Percentiles rank a stretch among this genome's conserved stretches.
These are phyloP conservation scores for Anastatica hierochuntica DNA, from an alignment of 345 rosid species.

Conservation along the genomic window DNA sequence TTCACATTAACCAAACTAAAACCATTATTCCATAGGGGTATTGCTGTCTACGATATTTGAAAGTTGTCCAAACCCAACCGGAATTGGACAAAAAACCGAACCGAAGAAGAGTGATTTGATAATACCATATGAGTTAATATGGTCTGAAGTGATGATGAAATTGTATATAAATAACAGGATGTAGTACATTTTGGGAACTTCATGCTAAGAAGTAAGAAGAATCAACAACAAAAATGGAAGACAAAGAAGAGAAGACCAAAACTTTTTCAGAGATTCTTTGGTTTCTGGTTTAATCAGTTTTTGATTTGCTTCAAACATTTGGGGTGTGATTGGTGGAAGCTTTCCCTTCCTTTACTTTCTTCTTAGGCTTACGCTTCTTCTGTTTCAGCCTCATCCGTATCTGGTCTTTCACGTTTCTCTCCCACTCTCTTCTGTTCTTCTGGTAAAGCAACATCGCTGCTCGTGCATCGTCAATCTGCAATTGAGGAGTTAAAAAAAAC, in stretches of 20 bases:
- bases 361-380: constrained; percentile 59
- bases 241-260: too few relatives aligned
- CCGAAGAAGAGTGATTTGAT: background rate
- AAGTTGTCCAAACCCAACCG: background rate
- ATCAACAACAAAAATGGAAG: too few relatives aligned
- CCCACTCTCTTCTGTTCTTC: constrained; percentile 66
- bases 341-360: constrained; percentile 31
- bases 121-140: too few relatives aligned
- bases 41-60: background rate
- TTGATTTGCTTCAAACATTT: background rate
- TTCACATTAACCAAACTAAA: too few relatives aligned
- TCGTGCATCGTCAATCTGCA: constrained; percentile 73
- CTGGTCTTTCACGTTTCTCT: constrained; percentile 54
- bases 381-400: constrained; percentile 45
- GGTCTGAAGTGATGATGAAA: background rate
- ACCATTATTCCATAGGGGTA: too few relatives aligned
- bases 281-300: background rate
- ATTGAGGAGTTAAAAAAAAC: background rate
- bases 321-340: background rate
- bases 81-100: background rate
- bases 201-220: background rate
- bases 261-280: too few relatives aligned
- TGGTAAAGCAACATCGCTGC: constrained; percentile 88
- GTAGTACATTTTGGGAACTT: constrained; percentile 3
- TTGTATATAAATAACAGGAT: constrained; percentile 18